Conservation (phyloP, 768 basidiomycete species). For the Phlegmacium glaucopus region DNA sequence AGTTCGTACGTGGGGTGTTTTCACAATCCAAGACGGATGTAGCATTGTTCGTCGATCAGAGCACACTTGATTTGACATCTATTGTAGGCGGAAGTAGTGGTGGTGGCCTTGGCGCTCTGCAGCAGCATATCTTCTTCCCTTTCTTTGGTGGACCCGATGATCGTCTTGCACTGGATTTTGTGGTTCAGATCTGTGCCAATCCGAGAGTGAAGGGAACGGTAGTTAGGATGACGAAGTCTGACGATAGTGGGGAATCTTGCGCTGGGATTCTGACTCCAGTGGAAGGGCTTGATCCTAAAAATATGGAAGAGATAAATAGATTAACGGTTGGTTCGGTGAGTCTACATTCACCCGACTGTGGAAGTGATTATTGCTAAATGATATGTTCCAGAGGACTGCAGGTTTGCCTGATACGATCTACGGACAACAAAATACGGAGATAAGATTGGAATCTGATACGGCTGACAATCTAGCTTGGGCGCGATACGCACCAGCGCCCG, state of each 20-base stretch:
- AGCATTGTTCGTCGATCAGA: constrained; percentile 78
- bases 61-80: constrained; percentile 28
- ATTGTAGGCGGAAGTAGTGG: constrained; percentile 5
- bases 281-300: constrained; percentile 17
- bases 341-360: constrained; percentile 5
- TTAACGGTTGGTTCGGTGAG: constrained; percentile 50
- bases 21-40: constrained; percentile 69
- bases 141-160: constrained; percentile 97
- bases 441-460: constrained; percentile 72
- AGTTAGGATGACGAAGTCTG: constrained; percentile 56
- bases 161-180: constrained; percentile 79
- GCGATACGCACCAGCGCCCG: constrained; percentile 42
- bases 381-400: constrained; percentile 26
- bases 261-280: constrained; percentile 25
- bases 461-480: constrained; percentile 81
- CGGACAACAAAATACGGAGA: constrained; percentile 58
- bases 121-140: constrained; percentile 74
- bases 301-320: constrained; percentile 33
- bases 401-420: constrained; percentile 71
- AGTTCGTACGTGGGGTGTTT: constrained; percentile 83
- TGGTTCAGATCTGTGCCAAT: constrained; percentile 78
- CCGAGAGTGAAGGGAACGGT: constrained; percentile 70
- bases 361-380: constrained; percentile 1
- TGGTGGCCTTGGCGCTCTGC: constrained; percentile 20
- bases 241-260: constrained; percentile 12